These are phyloP conservation scores for Henningerozyma blattae DNA, from an alignment of 805 yeast genomes.

Conservation along the genomic window DNA sequence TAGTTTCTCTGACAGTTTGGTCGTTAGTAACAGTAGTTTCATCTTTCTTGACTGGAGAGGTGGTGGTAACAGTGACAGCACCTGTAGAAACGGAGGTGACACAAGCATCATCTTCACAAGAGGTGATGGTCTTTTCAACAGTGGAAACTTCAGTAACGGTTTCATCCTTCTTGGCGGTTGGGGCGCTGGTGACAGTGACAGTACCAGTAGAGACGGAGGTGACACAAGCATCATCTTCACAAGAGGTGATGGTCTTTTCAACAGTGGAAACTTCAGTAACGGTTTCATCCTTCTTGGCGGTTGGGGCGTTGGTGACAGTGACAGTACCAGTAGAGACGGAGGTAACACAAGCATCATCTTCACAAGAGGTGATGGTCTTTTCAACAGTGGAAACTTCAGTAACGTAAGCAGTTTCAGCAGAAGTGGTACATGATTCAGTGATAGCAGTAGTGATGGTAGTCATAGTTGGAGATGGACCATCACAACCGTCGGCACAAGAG, in stretches of 20 bases:
- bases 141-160: not conserved
- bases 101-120: not conserved
- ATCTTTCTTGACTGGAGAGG: not conserved
- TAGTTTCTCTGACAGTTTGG: not conserved
- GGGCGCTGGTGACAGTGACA: not conserved
- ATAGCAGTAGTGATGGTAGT: slow-evolving; percentile 1
- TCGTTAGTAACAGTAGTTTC: not conserved
- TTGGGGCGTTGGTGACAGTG: slow-evolving; percentile 18
- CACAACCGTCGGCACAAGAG: not conserved
- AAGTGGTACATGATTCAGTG: not conserved
- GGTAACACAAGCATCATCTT: slow-evolving; percentile 4
- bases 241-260: slow-evolving; percentile 16
- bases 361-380: slow-evolving; percentile 14
- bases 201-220: slow-evolving; percentile 12
- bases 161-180: not conserved
- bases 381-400: slow-evolving; percentile 23
- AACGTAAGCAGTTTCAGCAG: slow-evolving; percentile 4
- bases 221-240: slow-evolving; percentile 3
- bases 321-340: slow-evolving; percentile 11
- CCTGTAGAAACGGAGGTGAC: not conserved
- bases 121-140: not conserved
- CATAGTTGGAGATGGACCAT: not conserved
- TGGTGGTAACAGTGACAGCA: not conserved
- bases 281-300: slow-evolving; percentile 5
- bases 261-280: slow-evolving; percentile 20